Conservation (phyloP, 208 protist species). For the Leishmania aethiopica region DNA sequence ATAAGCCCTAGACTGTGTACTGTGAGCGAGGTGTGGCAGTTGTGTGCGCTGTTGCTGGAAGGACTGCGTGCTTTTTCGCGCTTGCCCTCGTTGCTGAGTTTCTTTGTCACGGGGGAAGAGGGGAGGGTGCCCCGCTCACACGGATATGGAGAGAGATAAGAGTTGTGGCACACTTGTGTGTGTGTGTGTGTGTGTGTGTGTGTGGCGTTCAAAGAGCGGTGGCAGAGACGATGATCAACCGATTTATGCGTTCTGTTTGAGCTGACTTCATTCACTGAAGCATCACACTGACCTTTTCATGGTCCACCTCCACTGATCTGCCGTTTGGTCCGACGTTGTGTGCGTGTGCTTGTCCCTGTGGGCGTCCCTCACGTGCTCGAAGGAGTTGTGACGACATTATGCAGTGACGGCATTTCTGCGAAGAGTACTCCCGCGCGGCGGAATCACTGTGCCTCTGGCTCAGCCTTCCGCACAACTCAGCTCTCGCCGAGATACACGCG, state of each 20-base stretch:
- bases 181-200: neutral
- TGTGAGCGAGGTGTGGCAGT: neutral
- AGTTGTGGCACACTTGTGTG: neutral
- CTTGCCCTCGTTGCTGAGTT: neutral
- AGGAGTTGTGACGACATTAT: neutral
- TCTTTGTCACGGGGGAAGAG: neutral
- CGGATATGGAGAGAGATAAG: no score
- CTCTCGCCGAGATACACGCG: neutral
- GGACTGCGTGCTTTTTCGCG: neutral
- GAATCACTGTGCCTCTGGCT: neutral
- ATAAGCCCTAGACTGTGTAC: conserved; percentile 50
- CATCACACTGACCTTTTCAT: conserved; percentile 4
- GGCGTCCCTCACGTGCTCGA: neutral
- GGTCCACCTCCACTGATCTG: conserved; percentile 18
- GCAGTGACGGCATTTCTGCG: neutral
- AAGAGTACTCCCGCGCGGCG: neutral
- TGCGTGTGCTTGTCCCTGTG: neutral
- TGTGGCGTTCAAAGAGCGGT: neutral
- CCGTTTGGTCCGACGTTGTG: neutral
- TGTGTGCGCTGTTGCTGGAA: neutral
- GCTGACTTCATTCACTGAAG: conserved; percentile 27
- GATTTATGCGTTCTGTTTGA: conserved; percentile 39
- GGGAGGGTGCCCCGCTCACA: neutral
- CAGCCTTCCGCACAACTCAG: neutral
- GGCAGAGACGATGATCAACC: conserved; percentile 6